Evolutionary conservation across 768 basidiomycete species (phyloP), one percentile per base, ranked within the genome.

Genomic region (Pleurotus platypus): DNA sequence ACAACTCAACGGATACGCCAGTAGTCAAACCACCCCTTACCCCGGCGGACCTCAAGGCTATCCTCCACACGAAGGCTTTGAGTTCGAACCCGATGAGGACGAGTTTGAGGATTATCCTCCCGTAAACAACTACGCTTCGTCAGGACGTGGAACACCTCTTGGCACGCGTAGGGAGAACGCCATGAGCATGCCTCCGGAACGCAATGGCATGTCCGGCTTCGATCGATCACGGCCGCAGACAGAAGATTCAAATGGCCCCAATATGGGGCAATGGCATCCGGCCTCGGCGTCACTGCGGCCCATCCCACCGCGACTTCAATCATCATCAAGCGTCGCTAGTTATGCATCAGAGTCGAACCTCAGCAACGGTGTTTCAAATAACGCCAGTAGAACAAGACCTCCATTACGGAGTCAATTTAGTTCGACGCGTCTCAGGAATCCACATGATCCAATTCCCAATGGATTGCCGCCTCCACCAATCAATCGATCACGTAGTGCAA

Each of bases 81-180:
- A 87, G 43, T 75, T 84, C 57, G 90, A 90, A 47, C 73, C 76
- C 2, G 89, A 90, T 38, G 88, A 81, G 20, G 81, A 89, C 59
- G 89, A 91, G 1, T 83, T 78, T 57, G 92, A 93, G 65, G 92
- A 92, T 60, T 88, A 88, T 64, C 83, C 85, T 1, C 75, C 80
- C 4, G 70, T 81, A 3, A 68, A 64, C 18, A 63, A 56, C 49
- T 68, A 72, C 57, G 67, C 78, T 0, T 64, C 79, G 3, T 87
- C 86, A 5, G 90, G 91, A 12, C 82, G 90, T 2, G 89, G 86
- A 16, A 94, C 92, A 1, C 91, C 91, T 0, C 62, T 87, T 55
- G 82, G 82, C 8, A 72, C 75, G 12, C 82, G 89, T 39, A 71
- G 89, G 54, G 72, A 76, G 47, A 81, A 77, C 57, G 78, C 81